Evolutionary conservation across 2,329 filamentous ascomycete species (phyloP).

Genomic region (Fusarium lateritium): DNA sequence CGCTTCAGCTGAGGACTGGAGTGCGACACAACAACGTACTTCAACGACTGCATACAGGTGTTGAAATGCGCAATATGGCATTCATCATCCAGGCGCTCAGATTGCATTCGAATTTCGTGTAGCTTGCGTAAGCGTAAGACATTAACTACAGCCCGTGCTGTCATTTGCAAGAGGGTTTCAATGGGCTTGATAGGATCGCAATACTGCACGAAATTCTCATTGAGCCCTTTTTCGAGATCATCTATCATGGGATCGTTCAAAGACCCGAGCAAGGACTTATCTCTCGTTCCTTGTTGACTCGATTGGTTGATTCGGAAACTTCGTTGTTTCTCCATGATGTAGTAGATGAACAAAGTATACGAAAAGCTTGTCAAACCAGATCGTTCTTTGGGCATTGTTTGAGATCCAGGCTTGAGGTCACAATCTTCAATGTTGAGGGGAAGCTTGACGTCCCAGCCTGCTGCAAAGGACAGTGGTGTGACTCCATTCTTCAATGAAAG

Average conservation of each 20-base stretch:
- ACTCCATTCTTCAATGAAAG: constrained; percentile 10
- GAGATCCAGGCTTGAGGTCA: constrained; percentile 2
- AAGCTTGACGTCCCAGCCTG: constrained; percentile 25
- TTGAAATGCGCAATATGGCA: constrained; percentile 28
- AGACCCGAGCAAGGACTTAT: constrained; percentile 11
- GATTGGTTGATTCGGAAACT: not conserved
- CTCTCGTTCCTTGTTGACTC: not conserved
- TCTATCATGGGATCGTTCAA: not conserved
- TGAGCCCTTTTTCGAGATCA: constrained; percentile 9
- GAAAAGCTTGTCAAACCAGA: constrained; percentile 2
- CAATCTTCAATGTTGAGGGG: constrained; percentile 30
- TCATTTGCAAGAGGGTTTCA: constrained; percentile 7
- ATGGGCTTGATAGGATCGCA: constrained; percentile 23
- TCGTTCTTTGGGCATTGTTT: not conserved
- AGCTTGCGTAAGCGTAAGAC: constrained; percentile 17
- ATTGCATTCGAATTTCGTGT: constrained; percentile 11
- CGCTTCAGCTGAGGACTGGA: constrained; percentile 8
- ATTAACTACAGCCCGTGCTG: constrained; percentile 13
- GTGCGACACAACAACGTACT: constrained; percentile 9
- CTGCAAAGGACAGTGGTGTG: constrained; percentile 10
- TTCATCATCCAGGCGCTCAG: not conserved
- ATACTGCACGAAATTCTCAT: constrained; percentile 27
- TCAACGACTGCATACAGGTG: constrained; percentile 24
- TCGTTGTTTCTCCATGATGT: constrained; percentile 6
- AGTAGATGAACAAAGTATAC: constrained; percentile 8